phyloP scores from a whole-genome alignment of 2,329 filamentous ascomycete genomes.

The Onygenales sp. region DNA sequence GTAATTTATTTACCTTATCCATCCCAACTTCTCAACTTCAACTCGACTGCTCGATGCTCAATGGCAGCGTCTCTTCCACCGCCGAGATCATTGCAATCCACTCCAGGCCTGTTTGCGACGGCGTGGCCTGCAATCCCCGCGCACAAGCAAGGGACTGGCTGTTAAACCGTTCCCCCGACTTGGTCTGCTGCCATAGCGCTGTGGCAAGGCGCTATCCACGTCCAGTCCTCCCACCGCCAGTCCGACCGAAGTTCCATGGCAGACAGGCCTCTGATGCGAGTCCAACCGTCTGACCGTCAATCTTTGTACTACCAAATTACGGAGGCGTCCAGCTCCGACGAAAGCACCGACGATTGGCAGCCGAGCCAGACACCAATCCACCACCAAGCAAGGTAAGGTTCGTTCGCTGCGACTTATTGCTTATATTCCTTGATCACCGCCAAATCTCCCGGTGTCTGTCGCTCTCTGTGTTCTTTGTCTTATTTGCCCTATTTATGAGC shows the following conservation, averaged over 20 bases:
- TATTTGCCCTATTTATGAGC: neutral
- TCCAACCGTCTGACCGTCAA: slow-evolving; percentile 8
- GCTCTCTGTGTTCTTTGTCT: neutral
- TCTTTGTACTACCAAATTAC: slow-evolving; percentile 11
- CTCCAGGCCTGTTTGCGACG: neutral
- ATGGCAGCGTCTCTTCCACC: neutral
- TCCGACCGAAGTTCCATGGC: slow-evolving; percentile 9
- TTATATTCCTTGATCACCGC: neutral
- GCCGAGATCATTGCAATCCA: too few relatives aligned
- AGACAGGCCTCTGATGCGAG: slow-evolving; percentile 10
- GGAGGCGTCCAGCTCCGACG: slow-evolving; percentile 7
- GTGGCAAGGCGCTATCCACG: slow-evolving; percentile 6
- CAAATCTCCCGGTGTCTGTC: neutral
- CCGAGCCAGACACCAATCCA: slow-evolving; percentile 6
- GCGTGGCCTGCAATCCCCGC: neutral
- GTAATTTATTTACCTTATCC: neutral
- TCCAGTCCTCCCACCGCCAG: slow-evolving; percentile 3
- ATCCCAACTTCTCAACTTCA: neutral
- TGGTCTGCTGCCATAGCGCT: neutral
- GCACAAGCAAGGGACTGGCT: neutral
- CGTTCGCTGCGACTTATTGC: neutral
- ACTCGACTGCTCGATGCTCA: neutral
- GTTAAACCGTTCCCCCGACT: slow-evolving; percentile 1
- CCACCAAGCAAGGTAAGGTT: slow-evolving; percentile 8
- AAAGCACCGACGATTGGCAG: slow-evolving; percentile 15